Base-by-base conservation (phyloP, 345 rosid species). In the Adansonia digitata region DNA sequence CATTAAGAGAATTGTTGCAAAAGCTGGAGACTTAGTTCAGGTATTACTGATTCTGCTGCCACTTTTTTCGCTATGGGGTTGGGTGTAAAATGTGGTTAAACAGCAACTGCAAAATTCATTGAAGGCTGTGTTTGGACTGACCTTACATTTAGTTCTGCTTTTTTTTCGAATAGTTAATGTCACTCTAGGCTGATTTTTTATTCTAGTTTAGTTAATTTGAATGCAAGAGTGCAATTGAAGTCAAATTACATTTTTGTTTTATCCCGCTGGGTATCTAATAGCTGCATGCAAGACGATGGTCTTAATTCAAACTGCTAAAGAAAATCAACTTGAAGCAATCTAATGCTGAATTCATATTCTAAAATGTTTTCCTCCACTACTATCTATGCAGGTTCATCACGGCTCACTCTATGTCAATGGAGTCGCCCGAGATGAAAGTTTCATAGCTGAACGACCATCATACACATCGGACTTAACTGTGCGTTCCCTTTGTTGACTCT, bases 351-450 rank as follows among this genome's bases (percentile, higher is more conserved):
- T 59, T 71, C 74, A 51, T 5, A 17, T 26, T 39, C 27, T 49
- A 26, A 79, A 12, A 49, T 69, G 48, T 13, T 67, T 15, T 48
- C 37, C 34, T 59, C 22, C 9, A 20, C 43, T 34, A 14, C 52
- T 48, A 42, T 75, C 52, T 48, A 42, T 75, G 56, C 79, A 86
- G 89, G 85, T 86, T 80, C 75, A 18, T 56, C 52, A 76, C 24
- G 89, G 85, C 46, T 77, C 22, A 11, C 81, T 83, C n/a, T 80
- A 76, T 48, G 78, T 86, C 71, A 86, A 86, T 76, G 85, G 84
- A 37, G 77, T 78, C 63, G 84, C 81, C 22, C 84, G 63, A 57
- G 34, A 61, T n/a, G 89, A 83, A 81, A 77, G 72, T 61, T 83
- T 83, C 69, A 49, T 83, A 69, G 70, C 79, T 3, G 81, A 78